phyloP scores from a whole-genome alignment of 108 stramenopile species.

The Halocafeteria seosinensis region DNA sequence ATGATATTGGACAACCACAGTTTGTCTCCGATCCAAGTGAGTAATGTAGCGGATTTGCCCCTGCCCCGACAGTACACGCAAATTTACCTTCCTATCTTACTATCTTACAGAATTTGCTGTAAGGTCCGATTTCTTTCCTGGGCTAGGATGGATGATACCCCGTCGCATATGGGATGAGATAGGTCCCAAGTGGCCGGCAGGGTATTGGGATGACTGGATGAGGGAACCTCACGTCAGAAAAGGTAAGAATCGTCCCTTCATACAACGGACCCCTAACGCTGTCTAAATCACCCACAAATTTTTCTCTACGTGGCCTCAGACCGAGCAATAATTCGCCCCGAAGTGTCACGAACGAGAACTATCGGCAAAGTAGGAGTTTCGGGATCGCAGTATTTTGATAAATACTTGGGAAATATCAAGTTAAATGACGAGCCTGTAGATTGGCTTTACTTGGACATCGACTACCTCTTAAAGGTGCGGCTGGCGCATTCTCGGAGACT shows the following conservation, averaged over 20 bases:
- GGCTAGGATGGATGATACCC: slow-evolving; percentile 82
- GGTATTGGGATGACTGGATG: slow-evolving; percentile 90
- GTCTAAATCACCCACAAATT: no score
- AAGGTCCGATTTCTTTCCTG: slow-evolving; percentile 81
- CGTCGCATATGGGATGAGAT: slow-evolving; percentile 54
- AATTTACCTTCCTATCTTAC: no score
- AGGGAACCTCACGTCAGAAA: slow-evolving; percentile 57
- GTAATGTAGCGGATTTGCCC: no score
- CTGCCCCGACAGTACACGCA: slow-evolving; percentile 43
- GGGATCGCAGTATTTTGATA: slow-evolving; percentile 37
- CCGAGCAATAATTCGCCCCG: neutral
- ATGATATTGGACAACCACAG: slow-evolving; percentile 64
- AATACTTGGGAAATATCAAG: slow-evolving; percentile 31
- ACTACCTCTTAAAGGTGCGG: slow-evolving; percentile 28
- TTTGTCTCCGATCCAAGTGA: slow-evolving; percentile 28
- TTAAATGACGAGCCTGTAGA: slow-evolving; percentile 40
- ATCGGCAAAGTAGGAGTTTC: slow-evolving; percentile 52
- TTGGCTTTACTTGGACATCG: slow-evolving; percentile 47
- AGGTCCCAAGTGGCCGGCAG: slow-evolving; percentile 40
- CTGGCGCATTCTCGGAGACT: slow-evolving; percentile 16
- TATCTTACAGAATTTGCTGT: no score
- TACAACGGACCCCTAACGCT: no score
- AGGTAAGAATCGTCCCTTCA: slow-evolving; percentile 20
- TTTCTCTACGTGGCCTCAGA: no score
- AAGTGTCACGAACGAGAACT: slow-evolving; percentile 59